Base-by-base conservation (phyloP, 441 rosid genomes). In the Eruca vesicaria region DNA sequence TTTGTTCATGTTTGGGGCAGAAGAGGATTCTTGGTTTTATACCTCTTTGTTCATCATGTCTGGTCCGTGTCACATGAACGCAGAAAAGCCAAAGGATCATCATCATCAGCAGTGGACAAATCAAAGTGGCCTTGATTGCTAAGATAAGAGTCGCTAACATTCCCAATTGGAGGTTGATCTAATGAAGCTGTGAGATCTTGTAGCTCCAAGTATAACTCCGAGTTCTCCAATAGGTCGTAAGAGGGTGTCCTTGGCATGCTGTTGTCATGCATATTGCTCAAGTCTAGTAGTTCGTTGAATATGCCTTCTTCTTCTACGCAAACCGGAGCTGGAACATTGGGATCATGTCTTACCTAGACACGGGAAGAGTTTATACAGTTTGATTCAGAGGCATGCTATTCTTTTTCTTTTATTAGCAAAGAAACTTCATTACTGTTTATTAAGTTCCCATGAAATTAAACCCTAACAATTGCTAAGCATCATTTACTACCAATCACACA, bases 281-380 rank as follows among this genome's bases (percentile, higher is more conserved):
- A 74, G 72, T 84, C 88, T 16, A 63, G 84, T 69, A 88, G 75
- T 14, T n/a, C 78, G 0, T 31, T 6, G 62, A 20, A 84, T 29
- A 80, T 67, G 64, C 65, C 86, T 35, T 66, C 73, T 57, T 67
- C 73, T 62, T 79, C 84, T 2, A 59, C 45, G 71, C 9, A 4
- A 67, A 56, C 8, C n/a, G 38, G 78, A 19, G 52, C 73, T 15
- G 80, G 10, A 10, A 31, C 38, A 63, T 9, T 7, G 0, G 72
- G 63, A 20, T 59, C 61, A 19, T 50, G 50, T 52, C 48, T 74
- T 35, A 28, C 68, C 78, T 73, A 29, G 1, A 69, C 2, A 35
- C 5, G 0, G n/a, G 35, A 77, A 8, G 3, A 20, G 19, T 4
- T 32, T 6, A 26, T 14, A 15, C 10, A n/a, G 19, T 32, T 7